Base-by-base conservation (phyloP, 2,329 filamentous ascomycete species). In the Colletotrichum lini region DNA sequence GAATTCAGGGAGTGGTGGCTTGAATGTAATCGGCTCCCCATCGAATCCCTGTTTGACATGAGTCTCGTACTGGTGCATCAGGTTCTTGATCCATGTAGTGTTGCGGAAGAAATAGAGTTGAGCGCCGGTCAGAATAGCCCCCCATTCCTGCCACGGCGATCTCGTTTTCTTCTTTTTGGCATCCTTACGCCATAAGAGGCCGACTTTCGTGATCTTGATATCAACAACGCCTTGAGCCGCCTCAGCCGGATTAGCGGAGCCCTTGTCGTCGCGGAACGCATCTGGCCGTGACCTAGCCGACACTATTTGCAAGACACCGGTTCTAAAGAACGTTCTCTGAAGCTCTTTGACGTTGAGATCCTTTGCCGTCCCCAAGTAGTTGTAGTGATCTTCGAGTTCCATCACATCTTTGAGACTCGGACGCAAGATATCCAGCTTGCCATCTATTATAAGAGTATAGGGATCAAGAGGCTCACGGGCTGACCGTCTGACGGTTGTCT, bases 131-230 rank as follows among this genome's bases (percentile, higher is more conserved):
- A 99, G 87, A 70, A 99, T 93, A 30, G 95, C 96, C 63, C 96
- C 96, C 96, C 96, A 99, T 86, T 99, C 96, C 79, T 98, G 96
- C 96, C 96, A 99, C 1, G 96, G 96, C 13, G 96, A 98, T 53
- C 96, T 90, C 0, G 95, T 93, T 81, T 97, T 97, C 83, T 96
- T 96, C 83, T 96, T 98, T 83, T 97, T 98, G 1, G 88, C 84
- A 74, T 98, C 95, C 79, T 99, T 99, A 54, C 96, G 91, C 96
- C 96, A 99, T 42, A 99, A 81, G 2, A 98, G 84, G 4, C 96
- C 96, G 60, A 99, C 95, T 81, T 98, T 99, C 54, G 96, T 98
- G 56, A 98, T 93, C 76, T 98, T 98, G 79, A 99, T 97, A 81
- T 98, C 96, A 13, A 99, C 96, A 70, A 99, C 93, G 15, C 96